phyloP scores from a whole-genome alignment of 495 filamentous ascomycete genomes.

The Penicillium macrosclerotiorum region DNA sequence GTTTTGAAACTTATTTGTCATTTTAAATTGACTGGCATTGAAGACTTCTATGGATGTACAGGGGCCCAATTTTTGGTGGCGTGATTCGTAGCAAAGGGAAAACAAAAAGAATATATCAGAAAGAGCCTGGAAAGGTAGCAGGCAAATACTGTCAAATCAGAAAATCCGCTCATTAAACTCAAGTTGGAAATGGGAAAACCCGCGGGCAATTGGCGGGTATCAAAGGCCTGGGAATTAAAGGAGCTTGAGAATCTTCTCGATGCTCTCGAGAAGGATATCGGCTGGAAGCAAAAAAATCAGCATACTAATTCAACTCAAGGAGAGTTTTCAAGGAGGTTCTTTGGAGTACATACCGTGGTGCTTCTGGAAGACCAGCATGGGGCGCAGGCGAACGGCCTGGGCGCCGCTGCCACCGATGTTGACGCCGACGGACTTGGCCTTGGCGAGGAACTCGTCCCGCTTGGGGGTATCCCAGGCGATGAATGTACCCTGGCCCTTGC shows the following conservation, averaged over 20 bases:
- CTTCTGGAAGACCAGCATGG: slow-evolving; percentile 96
- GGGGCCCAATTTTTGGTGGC: slow-evolving; percentile 18
- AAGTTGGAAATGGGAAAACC: slow-evolving; percentile 11
- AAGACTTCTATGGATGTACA: slow-evolving; percentile 28
- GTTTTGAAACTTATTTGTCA: too few species aligned
- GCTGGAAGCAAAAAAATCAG: too few species aligned
- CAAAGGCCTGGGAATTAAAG: slow-evolving; percentile 33
- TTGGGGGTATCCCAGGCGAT: slow-evolving; percentile 91
- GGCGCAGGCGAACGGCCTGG: slow-evolving; percentile 77
- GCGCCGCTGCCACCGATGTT: slow-evolving; percentile 91
- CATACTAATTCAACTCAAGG: too few species aligned
- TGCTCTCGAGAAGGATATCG: slow-evolving; percentile 61
- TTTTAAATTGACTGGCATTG: too few species aligned
- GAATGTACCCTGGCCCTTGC: slow-evolving; percentile 94
- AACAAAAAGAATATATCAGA: slow-evolving; percentile 4
- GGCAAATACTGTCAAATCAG: slow-evolving; percentile 12
- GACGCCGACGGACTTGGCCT: slow-evolving; percentile 72
- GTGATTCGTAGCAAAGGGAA: slow-evolving; percentile 24
- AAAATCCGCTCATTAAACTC: slow-evolving; percentile 27
- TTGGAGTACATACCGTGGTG: too few species aligned
- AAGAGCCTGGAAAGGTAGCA: neutral
- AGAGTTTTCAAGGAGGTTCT: too few species aligned
- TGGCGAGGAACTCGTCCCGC: slow-evolving; percentile 79
- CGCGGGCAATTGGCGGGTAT: slow-evolving; percentile 7
- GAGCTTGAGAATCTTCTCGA: slow-evolving; percentile 75